phyloP scores from a whole-genome alignment of 1,284 basidiomycete species.

The Chondrostereum purpureum region DNA sequence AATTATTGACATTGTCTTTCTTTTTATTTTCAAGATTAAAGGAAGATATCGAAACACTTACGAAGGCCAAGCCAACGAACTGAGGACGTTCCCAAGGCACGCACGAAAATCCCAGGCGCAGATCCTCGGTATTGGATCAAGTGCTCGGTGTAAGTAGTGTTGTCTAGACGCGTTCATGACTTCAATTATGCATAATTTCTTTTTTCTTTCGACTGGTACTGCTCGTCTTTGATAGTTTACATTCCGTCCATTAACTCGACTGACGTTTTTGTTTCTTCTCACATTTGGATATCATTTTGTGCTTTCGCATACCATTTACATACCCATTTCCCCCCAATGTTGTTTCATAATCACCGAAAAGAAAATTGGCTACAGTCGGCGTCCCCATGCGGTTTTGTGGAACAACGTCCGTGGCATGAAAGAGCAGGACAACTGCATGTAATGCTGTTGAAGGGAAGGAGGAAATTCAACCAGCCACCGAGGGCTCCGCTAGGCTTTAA shows the following conservation, averaged over 20 bases:
- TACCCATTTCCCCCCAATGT: conserved; percentile 9
- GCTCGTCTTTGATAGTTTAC: neutral
- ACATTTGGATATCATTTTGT: conserved; percentile 10
- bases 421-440: no score
- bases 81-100: no score
- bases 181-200: neutral
- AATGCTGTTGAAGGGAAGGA: no score
- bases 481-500: no score
- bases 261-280: conserved; percentile 4
- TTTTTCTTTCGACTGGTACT: no score
- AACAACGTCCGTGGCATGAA: no score
- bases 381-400: no score
- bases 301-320: conserved; percentile 6
- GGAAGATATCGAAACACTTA: conserved; percentile 51
- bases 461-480: no score
- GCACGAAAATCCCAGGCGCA: no score
- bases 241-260: conserved; percentile 7
- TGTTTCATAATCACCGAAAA: conserved; percentile 2
- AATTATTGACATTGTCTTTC: conserved; percentile 30
- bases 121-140: no score
- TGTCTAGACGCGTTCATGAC: conserved; percentile 4
- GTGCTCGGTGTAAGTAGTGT: conserved; percentile 7
- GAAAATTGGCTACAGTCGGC: no score
- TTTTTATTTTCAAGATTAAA: conserved; percentile 57
- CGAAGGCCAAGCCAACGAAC: conserved; percentile 28